Percentiles rank a stretch among this genome's conserved stretches.
Evolutionary conservation across 371 early-diverging fungal species (phyloP).

Genomic region (Massospora cicadina): DNA sequence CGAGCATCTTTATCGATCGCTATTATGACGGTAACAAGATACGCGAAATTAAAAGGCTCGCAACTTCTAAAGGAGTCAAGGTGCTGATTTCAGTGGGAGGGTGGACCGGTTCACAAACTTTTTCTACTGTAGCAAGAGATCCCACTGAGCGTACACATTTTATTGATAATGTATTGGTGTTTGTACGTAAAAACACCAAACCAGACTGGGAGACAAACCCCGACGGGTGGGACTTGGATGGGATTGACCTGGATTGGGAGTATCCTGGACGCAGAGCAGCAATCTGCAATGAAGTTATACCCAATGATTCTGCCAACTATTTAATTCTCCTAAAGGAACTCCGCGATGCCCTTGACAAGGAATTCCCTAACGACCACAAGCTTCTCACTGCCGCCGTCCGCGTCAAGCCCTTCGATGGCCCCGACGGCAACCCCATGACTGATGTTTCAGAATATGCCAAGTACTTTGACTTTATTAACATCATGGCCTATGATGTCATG

Average conservation of each 20-base stretch:
- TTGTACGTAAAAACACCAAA: slow-evolving; percentile 13
- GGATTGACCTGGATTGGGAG: no score
- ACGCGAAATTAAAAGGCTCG: slow-evolving; percentile 24
- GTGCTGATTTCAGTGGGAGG: slow-evolving; percentile 56
- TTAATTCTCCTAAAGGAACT: slow-evolving; percentile 35
- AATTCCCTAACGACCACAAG: slow-evolving; percentile 33
- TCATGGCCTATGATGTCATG: slow-evolving; percentile 37
- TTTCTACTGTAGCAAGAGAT: slow-evolving; percentile 34
- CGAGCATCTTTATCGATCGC: slow-evolving; percentile 10
- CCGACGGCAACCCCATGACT: slow-evolving; percentile 26
- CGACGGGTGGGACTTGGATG: slow-evolving; percentile 14
- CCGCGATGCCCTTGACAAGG: slow-evolving; percentile 32
- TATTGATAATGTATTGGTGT: slow-evolving; percentile 19
- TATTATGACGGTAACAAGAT: slow-evolving; percentile 19
- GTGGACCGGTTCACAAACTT: slow-evolving; percentile 49
- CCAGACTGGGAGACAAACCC: not conserved
- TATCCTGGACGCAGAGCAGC: slow-evolving; percentile 51
- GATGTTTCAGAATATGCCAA: slow-evolving; percentile 37
- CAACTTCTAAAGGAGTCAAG: slow-evolving; percentile 28
- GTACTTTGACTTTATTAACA: no score
- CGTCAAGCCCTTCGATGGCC: slow-evolving; percentile 34
- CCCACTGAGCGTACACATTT: slow-evolving; percentile 23
- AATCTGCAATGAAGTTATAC: slow-evolving; percentile 37
- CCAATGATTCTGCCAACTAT: slow-evolving; percentile 35
- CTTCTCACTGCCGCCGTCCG: slow-evolving; percentile 35